These are phyloP conservation scores for Colletotrichum paranaense DNA, from an alignment of 2,329 filamentous ascomycete species.

Conservation along the genomic window DNA sequence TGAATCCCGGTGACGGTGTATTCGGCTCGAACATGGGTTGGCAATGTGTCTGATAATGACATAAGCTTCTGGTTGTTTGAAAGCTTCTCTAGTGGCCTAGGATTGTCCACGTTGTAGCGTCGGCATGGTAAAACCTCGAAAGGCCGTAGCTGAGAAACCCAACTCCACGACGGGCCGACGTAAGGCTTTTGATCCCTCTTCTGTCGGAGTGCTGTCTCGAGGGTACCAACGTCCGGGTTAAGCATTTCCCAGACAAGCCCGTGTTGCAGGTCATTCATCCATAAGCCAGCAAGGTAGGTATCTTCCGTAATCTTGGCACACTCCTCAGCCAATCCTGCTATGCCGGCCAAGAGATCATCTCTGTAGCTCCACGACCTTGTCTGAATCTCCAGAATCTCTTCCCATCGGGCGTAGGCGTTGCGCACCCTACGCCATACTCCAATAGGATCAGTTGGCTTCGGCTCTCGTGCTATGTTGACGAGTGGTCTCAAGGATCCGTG, in stretches of 20 bases:
- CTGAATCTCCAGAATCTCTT: not conserved
- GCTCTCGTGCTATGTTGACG: not conserved
- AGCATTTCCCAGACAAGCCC: not conserved
- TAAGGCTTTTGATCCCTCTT: not conserved
- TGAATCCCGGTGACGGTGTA: not conserved
- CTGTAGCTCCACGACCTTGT: not conserved
- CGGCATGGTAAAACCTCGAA: not conserved
- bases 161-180: slow-evolving; percentile 12
- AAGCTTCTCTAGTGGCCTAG: not conserved
- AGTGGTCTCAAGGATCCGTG: not conserved
- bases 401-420: not conserved
- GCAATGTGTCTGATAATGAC: not conserved
- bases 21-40: not conserved
- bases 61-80: not conserved
- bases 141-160: not conserved
- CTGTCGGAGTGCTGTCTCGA: not conserved
- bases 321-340: not conserved
- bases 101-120: not conserved
- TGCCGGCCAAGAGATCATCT: not conserved
- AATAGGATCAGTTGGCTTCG: not conserved
- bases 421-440: not conserved
- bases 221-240: not conserved
- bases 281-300: not conserved
- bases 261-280: not conserved
- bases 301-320: not conserved